Conservation (phyloP, 2,329 filamentous ascomycete species). For the Metarhizium rileyi region DNA sequence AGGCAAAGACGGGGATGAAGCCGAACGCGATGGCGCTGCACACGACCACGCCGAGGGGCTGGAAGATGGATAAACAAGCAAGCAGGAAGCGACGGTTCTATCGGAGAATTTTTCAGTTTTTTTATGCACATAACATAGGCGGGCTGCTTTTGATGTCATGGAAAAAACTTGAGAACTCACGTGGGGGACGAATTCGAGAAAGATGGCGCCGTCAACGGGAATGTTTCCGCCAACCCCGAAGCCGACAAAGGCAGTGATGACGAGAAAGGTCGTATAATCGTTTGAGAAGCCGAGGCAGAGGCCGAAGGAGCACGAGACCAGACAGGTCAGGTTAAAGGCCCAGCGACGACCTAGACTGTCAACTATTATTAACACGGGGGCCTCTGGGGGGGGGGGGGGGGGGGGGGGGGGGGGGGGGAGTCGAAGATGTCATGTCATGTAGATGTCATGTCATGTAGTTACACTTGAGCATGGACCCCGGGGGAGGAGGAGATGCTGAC, state of each 20-base stretch:
- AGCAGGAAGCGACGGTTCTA: conserved; percentile 39
- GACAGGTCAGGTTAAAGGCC: conserved; percentile 48
- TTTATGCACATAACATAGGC: no score
- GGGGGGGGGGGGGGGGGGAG: no score
- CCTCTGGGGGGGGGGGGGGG: no score
- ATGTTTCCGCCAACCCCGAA: conserved; percentile 45
- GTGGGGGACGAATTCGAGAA: conserved; percentile 44
- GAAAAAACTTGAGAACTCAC: no score
- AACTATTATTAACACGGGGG: no score
- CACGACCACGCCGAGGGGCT: conserved; percentile 44
- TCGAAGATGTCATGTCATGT: no score
- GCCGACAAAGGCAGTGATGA: conserved; percentile 43
- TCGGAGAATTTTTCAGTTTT: rapidly evolving
- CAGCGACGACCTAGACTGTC: conserved; percentile 30
- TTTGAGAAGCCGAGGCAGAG: conserved; percentile 34
- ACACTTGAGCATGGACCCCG: no score
- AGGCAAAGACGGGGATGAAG: conserved; percentile 41
- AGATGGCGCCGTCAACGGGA: conserved; percentile 45
- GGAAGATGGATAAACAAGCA: conserved; percentile 42
- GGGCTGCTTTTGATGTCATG: no score
- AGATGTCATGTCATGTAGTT: no score
- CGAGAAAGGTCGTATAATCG: conserved; percentile 39
- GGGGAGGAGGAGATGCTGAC: no score
- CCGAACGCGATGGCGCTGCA: conserved; percentile 41
- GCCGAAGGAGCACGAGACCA: conserved; percentile 44